phyloP scores from a whole-genome alignment of 805 yeast genomes.

The Kregervanrija delftensis region DNA sequence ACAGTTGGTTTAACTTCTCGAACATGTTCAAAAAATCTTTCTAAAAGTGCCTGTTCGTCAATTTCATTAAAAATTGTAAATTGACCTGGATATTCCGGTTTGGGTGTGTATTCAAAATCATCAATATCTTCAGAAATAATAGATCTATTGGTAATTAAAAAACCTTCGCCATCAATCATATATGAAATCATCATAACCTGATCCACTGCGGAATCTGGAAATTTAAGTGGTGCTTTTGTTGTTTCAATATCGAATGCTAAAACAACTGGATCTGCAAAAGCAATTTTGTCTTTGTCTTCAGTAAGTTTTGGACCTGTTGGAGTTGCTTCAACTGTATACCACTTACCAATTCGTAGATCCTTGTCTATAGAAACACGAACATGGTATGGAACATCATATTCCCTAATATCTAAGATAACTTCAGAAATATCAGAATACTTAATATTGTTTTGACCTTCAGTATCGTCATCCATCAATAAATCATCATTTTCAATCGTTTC shows the following conservation, averaged over 20 bases:
- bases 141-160: conserved; percentile 85
- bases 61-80: conserved; percentile 88
- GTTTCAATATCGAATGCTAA: conserved; percentile 97
- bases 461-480: conserved; percentile 20
- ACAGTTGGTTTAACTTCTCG: conserved; percentile 88
- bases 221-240: conserved; percentile 90
- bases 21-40: conserved; percentile 82
- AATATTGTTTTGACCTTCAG: conserved; percentile 11
- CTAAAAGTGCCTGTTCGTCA: conserved; percentile 69
- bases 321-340: conserved; percentile 77
- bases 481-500: conserved; percentile 28
- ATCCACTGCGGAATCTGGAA: conserved; percentile 87
- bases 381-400: conserved; percentile 94
- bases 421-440: conserved; percentile 48
- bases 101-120: conserved; percentile 96
- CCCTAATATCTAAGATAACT: conserved; percentile 73
- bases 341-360: conserved; percentile 84
- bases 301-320: conserved; percentile 47
- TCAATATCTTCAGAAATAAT: conserved; percentile 92
- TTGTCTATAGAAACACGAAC: conserved; percentile 93
- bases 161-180: conserved; percentile 98
- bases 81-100: conserved; percentile 87
- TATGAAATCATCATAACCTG: conserved; percentile 98
- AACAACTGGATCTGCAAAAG: conserved; percentile 96
- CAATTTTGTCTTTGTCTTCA: conserved; percentile 68